These are phyloP conservation scores for Fonsecaea pedrosoi DNA, from an alignment of 2,329 filamentous ascomycete genomes.

Conservation along the genomic window DNA sequence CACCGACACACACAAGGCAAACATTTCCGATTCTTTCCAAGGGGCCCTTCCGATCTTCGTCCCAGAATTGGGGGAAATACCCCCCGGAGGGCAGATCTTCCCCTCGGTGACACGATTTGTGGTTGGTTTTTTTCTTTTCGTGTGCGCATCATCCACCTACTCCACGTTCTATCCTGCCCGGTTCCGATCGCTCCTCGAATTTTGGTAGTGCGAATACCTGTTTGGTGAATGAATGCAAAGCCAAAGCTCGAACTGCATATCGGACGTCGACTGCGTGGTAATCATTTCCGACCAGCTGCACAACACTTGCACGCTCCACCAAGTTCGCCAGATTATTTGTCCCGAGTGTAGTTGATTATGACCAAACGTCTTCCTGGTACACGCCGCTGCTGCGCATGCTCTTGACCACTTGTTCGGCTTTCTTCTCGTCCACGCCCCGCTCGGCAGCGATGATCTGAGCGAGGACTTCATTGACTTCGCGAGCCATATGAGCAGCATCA, in stretches of 20 bases:
- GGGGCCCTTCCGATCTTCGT: neutral
- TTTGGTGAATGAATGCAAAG: neutral
- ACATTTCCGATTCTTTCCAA: conserved; percentile 6
- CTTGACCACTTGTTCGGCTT: conserved; percentile 96
- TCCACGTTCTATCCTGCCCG: neutral
- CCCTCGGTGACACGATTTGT: neutral
- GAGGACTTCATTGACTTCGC: conserved; percentile 87
- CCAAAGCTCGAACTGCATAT: neutral
- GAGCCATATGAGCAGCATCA: conserved; percentile 96
- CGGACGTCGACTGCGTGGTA: neutral
- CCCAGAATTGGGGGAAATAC: neutral
- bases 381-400: conserved; percentile 92
- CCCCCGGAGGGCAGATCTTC: neutral
- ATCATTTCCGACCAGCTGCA: conserved; percentile 1
- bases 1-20: neutral
- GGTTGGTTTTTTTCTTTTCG: neutral
- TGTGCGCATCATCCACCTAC: conserved; percentile 1
- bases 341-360: conserved; percentile 48
- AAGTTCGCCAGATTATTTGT: neutral
- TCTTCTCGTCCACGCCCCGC: conserved; percentile 79
- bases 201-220: neutral
- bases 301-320: neutral
- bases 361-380: conserved; percentile 86
- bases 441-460: conserved; percentile 85
- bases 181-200: conserved; percentile 2